phyloP scores from a whole-genome alignment of 441 rosid genomes.

The Raphanus hybrid region DNA sequence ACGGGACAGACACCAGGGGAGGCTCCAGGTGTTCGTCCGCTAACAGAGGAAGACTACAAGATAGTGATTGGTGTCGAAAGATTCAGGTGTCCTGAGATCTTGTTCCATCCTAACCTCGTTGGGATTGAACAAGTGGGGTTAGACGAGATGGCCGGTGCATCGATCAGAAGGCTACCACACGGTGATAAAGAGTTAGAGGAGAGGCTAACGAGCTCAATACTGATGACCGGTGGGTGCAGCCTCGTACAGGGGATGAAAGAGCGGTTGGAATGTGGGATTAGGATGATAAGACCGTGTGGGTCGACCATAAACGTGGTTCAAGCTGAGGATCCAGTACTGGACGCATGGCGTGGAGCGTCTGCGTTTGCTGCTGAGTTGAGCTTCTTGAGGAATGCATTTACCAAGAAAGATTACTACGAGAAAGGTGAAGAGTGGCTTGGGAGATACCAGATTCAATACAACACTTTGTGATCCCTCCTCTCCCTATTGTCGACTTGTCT shows the following conservation, averaged over 20 bases:
- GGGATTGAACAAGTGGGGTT: conserved; percentile 88
- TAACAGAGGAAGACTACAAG: conserved; percentile 88
- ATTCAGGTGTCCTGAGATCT: conserved; percentile 86
- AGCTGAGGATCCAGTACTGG: conserved; percentile 82
- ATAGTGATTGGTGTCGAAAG: conserved; percentile 80
- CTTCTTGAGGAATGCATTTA: conserved; percentile 70
- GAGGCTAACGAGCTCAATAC: conserved; percentile 74
- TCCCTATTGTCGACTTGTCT: neutral
- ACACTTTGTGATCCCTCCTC: conserved; percentile 44
- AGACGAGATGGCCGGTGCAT: conserved; percentile 86
- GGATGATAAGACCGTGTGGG: conserved; percentile 85
- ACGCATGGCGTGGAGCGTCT: conserved; percentile 97
- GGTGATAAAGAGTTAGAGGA: conserved; percentile 54
- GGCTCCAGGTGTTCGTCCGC: conserved; percentile 57
- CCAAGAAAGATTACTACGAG: conserved; percentile 72
- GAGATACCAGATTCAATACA: conserved; percentile 63
- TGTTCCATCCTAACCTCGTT: conserved; percentile 74
- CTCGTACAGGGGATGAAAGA: conserved; percentile 72
- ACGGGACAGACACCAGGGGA: conserved; percentile 61
- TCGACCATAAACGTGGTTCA: conserved; percentile 62
- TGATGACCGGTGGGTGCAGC: conserved; percentile 82
- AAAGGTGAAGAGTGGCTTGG: conserved; percentile 97
- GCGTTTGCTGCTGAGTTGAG: conserved; percentile 60
- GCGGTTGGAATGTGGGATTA: conserved; percentile 77
- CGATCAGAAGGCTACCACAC: conserved; percentile 65